Evolutionary conservation across 75 land plant genomes (phyloP), one percentile per base, ranked within the genome.

Genomic region (Pinus taeda): DNA sequence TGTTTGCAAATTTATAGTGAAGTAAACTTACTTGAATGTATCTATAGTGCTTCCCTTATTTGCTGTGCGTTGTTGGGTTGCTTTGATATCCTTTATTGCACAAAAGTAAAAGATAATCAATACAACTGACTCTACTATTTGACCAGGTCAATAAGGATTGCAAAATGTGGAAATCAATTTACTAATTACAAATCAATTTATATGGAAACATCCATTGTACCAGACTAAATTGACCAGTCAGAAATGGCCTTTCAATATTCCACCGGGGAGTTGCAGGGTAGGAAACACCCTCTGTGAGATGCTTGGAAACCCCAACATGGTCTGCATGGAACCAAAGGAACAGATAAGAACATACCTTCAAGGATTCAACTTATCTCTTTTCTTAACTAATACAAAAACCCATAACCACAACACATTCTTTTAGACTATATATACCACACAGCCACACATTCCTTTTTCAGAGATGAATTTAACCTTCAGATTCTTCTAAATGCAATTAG

Each of bases 191-290:
- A 69, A 39, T 42, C 17, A 7, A 24, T 69, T 69, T 17, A 69
- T 67, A 67, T 69, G 53, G 53, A 42, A 67, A 39, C n/a, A 42
- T 69, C 13, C 39, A 18, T 29, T 6, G 74, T 36, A 89, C 93
- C 88, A 88, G 86, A 60, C 85, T 80, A 14, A 90, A 78, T 30
- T 90, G 89, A 67, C 97, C 97, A 71, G 95, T 92, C 61, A 94
- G 88, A 78, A 86, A 94, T 13, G 97, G 97, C 36, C 97, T 83
- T 57, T 94, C 93, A 29, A 83, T 59, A 73, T 94, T 88, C 97
- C 97, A 94, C 15, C 81, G 76, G 15, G 97, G 97, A 60, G 97
- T 90, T 57, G 89, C 85, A 33, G 94, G 92, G 69, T 84, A 86
- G 15, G 87, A 86, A 57, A 83, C 88, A 8, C 88, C 88, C 69